Evolutionary conservation across 139 green algal species (phyloP), one percentile per base, ranked within the genome.

Genomic region (Micractinium conductrix): DNA sequence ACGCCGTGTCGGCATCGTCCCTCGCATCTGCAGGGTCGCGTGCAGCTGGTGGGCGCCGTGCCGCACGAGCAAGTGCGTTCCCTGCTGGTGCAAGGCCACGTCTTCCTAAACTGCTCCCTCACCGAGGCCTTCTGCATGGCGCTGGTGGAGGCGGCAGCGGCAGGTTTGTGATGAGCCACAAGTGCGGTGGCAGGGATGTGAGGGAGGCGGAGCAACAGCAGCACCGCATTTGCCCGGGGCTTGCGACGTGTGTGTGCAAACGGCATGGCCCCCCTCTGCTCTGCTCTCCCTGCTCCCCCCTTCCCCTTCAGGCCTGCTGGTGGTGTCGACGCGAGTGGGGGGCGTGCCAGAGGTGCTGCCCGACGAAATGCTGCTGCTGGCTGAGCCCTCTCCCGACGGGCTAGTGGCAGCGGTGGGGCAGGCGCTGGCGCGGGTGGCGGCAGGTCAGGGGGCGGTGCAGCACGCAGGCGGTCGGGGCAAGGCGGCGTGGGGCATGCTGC

Each of bases 71-170:
- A 26, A 16, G 92, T 94, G 50, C 53, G 87, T 10, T 33, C 65
- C 7, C 83, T 96, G 63, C 88, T 97, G 62, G 85, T 90, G 17
- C 84, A 68, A 28, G 92, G 92, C 16, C 88, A 97, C 79, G 91
- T 98, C 44, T 98, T 98, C 83, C 86, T 99, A 19, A 99, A 99
- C 85, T 92, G 92, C 74, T 97, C 93, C 28, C 90, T 99, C 9
- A 99, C 97, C 0, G 97, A 99, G 79, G 95, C 97, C 8, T 99
- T 99, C 87, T 99, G 97, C 91, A 98, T 99, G 88, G 95, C 97
- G 7, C 94, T 99, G 30, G 92, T 99, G 28, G 97, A 99, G 87
- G 97, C 97, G 33, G 97, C 97, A 17, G 92, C 93, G 16, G 92
- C 90, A 42, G 94, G 93, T 63, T 89, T 93, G 70, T 44, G 30